Evolutionary conservation across 2,329 filamentous ascomycete genomes (phyloP).

Genomic region (Endoconidiophora polonica): DNA sequence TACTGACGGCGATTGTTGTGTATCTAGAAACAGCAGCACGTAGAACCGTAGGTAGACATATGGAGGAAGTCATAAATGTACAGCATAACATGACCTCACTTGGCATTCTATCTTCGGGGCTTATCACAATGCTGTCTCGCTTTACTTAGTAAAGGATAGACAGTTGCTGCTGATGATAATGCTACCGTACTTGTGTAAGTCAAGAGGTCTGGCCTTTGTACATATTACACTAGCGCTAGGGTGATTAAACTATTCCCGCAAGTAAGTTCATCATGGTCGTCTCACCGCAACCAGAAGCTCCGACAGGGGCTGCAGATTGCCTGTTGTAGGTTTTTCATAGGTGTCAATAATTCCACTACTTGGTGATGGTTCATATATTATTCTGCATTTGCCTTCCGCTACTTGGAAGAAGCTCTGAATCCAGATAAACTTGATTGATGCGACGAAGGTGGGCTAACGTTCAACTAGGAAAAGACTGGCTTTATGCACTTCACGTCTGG

Average conservation of each 20-base stretch:
- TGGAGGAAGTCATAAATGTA: slow-evolving; percentile 39
- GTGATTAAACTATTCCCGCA: slow-evolving; percentile 26
- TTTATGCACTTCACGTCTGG: too few relatives aligned
- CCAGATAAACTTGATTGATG: too few relatives aligned
- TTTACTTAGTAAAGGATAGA: slow-evolving; percentile 32
- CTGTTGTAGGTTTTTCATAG: slow-evolving; percentile 23
- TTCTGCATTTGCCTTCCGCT: too few relatives aligned
- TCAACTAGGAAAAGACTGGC: too few relatives aligned
- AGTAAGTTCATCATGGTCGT: slow-evolving; percentile 39
- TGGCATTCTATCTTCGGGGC: slow-evolving; percentile 17
- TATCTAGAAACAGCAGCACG: slow-evolving; percentile 25
- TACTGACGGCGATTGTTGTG: slow-evolving; percentile 47
- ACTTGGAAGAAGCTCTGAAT: too few relatives aligned
- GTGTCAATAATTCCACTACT: not conserved
- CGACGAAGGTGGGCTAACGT: too few relatives aligned
- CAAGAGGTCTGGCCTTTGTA: slow-evolving; percentile 19
- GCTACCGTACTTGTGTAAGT: slow-evolving; percentile 20
- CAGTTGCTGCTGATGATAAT: slow-evolving; percentile 26
- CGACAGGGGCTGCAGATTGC: slow-evolving; percentile 37
- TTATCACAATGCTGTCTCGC: slow-evolving; percentile 38
- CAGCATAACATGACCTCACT: slow-evolving; percentile 25
- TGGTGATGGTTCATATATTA: too few relatives aligned
- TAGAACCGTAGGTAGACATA: slow-evolving; percentile 38
- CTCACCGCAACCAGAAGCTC: slow-evolving; percentile 42
- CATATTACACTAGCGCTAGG: slow-evolving; percentile 19